phyloP scores from a whole-genome alignment of 1,139 yeast species.

The Tardiomyces blankii region DNA sequence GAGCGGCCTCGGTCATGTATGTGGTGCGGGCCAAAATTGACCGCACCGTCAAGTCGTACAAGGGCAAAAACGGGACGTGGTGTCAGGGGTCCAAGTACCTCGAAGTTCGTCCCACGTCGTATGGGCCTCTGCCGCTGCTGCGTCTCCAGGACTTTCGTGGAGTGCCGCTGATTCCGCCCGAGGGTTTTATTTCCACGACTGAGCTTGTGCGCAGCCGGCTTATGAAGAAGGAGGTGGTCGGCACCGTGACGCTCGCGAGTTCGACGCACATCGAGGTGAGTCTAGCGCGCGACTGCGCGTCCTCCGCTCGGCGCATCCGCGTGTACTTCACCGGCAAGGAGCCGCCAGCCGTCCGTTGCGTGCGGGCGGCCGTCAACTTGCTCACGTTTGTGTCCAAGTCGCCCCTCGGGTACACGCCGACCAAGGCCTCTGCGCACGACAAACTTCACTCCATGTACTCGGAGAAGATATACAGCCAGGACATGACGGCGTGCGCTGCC shows the following conservation, averaged over 20 bases:
- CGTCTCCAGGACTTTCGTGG: neutral
- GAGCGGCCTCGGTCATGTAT: neutral
- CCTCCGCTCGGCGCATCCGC: neutral
- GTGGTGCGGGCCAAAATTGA: neutral
- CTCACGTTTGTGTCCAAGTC: neutral
- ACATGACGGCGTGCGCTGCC: neutral
- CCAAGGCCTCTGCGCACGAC: neutral
- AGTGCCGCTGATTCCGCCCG: neutral
- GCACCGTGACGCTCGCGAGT: neutral
- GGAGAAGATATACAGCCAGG: neutral
- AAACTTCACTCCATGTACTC: neutral
- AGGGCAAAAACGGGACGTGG: neutral
- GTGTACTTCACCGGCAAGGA: neutral
- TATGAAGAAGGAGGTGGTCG: neutral
- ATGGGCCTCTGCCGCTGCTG: neutral
- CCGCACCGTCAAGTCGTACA: neutral
- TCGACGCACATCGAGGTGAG: neutral
- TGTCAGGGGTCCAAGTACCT: neutral
- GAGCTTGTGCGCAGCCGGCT: neutral
- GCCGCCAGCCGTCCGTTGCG: neutral
- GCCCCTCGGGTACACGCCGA: neutral
- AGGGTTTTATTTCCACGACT: neutral
- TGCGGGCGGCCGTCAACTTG: neutral
- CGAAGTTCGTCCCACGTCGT: neutral
- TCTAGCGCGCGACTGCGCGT: neutral